Base-by-base conservation (phyloP, 352 stramenopile species). In the Globisporangium cederbergense region DNA sequence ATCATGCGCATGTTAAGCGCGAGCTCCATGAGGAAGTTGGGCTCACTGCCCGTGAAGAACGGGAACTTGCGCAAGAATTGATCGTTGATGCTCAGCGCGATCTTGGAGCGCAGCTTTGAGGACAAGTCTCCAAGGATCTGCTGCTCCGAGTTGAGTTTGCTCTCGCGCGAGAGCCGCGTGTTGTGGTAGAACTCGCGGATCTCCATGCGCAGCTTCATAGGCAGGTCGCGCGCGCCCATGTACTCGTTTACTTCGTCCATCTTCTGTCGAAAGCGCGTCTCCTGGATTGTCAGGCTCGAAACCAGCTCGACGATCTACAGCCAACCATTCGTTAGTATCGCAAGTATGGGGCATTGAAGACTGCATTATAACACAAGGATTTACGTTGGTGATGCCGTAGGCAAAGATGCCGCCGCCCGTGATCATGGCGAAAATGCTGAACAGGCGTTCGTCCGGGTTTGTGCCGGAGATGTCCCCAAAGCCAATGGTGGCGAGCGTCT, bases 161-260 rank as follows among this genome's bases (percentile, higher is more conserved):
- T 86, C 64, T 93, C 84, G 38, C 78, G 75, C 20, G 79, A 91
- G 25, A 90, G 75, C 3, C 84, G 81, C 3, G 84, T 79, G 60
- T 93, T 93, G 71, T 86, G 88, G 62, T 83, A 93, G 67, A 93
- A 93, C 71, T 93, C 84, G 42, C 84, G 81, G 59, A 93, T 93
- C 58, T 93, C 81, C 62, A 88, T 86, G 4, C 81, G 81, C 30
- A 93, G 62, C 42, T 86, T 77, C 74, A 88, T 79, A 0, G 84
- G 84, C 36, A 93, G 58, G 65, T 93, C 82, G 0, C 84, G 75
- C 6, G 79, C 81, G 54, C 88, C 75, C 84, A 93, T 93, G 73
- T 93, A 93, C 58, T 89, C 79, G 64, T 93, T 93, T 1, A 93
- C 68, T 43, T 86, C 81, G 58, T 93, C 84, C 84, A 93, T 93